Percentiles rank a stretch among this genome's conserved stretches.
These are phyloP conservation scores for Tephrocybe sp. DNA, from an alignment of 768 basidiomycete species.

Conservation along the genomic window DNA sequence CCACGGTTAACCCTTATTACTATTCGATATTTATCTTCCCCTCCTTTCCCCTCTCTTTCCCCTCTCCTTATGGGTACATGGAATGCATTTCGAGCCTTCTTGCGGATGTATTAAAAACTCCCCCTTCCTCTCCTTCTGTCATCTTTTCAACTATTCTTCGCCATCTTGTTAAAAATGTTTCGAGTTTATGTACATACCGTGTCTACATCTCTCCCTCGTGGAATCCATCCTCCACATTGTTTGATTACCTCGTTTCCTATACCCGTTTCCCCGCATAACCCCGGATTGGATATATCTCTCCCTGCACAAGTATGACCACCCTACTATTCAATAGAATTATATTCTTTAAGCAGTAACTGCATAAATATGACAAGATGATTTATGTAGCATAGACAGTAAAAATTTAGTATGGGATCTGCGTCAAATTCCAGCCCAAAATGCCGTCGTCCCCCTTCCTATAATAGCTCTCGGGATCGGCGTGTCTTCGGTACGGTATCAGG, in stretches of 20 bases:
- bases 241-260: conserved; percentile 9
- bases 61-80: conserved; percentile 5
- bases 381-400: neutral
- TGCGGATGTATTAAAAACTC: conserved; percentile 8
- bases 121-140: neutral
- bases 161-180: neutral
- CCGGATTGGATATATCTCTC: conserved; percentile 18
- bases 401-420: no score
- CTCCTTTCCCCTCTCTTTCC: conserved; percentile 6
- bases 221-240: neutral
- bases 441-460: conserved; percentile 1
- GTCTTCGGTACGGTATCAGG: conserved; percentile 46
- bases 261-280: conserved; percentile 13
- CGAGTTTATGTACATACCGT: conserved; percentile 4
- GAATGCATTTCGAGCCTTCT: conserved; percentile 13
- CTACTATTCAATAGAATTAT: conserved; percentile 13
- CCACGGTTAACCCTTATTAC: conserved; percentile 12
- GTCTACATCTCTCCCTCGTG: conserved; percentile 3
- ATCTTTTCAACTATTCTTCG: neutral
- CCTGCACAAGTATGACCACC: conserved; percentile 13
- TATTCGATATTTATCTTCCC: conserved; percentile 20
- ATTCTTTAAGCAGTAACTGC: neutral
- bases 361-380: neutral
- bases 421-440: neutral
- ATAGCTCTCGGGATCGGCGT: conserved; percentile 27